Conservation (phyloP, 2,329 filamentous ascomycete genomes). For the Fusarium mundagurra region DNA sequence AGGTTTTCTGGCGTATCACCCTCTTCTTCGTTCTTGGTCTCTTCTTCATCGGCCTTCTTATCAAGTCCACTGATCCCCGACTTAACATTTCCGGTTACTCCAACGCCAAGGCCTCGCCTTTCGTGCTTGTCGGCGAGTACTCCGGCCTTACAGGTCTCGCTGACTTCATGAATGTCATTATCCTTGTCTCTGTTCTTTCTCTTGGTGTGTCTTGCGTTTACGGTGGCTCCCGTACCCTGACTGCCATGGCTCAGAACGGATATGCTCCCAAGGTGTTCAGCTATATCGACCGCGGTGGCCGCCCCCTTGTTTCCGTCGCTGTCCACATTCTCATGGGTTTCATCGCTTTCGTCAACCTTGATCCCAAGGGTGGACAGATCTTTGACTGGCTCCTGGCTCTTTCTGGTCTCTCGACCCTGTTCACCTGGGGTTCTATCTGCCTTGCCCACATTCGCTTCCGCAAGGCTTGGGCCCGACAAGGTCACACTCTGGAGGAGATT, state of each 20-base stretch:
- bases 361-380: slow-evolving; percentile 59
- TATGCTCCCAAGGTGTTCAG: slow-evolving; percentile 64
- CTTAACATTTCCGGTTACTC: slow-evolving; percentile 46
- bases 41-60: slow-evolving; percentile 59
- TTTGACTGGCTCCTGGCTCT: slow-evolving; percentile 74
- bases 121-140: slow-evolving; percentile 61
- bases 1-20: slow-evolving; percentile 67
- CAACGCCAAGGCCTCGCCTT: slow-evolving; percentile 56
- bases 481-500: slow-evolving; percentile 72
- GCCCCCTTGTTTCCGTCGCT: slow-evolving; percentile 58
- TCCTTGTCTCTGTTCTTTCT: slow-evolving; percentile 64
- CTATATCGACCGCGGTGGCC: slow-evolving; percentile 64
- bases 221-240: slow-evolving; percentile 64
- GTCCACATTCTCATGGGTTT: slow-evolving; percentile 58
- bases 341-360: slow-evolving; percentile 59
- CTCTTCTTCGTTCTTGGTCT: slow-evolving; percentile 61
- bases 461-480: slow-evolving; percentile 66
- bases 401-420: slow-evolving; percentile 70
- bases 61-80: slow-evolving; percentile 55
- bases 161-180: slow-evolving; percentile 64
- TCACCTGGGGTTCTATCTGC: slow-evolving; percentile 74
- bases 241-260: slow-evolving; percentile 63
- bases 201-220: slow-evolving; percentile 65
- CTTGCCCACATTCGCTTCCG: slow-evolving; percentile 73
- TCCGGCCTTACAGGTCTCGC: slow-evolving; percentile 59